Percentiles rank a stretch among this genome's conserved stretches.
phyloP scores from a whole-genome alignment of 192 early-diverging fungal genomes.

The Jimgerdemannia flammicorona region DNA sequence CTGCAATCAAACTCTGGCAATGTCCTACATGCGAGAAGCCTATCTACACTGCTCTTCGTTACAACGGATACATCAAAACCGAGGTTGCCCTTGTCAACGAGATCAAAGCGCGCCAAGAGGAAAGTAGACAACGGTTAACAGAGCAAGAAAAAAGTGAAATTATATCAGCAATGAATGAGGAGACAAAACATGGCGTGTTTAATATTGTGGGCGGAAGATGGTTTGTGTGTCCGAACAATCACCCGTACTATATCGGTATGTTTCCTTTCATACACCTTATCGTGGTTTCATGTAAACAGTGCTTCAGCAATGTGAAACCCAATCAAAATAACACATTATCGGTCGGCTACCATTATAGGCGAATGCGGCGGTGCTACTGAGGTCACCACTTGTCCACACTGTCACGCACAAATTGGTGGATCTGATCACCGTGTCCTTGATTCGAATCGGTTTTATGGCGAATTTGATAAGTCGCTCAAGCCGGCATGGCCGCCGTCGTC shows the following conservation, averaged over 20 bases:
- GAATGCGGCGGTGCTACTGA: slow-evolving; percentile 38
- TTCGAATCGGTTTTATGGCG: slow-evolving; percentile 33
- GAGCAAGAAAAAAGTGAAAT: slow-evolving; percentile 19
- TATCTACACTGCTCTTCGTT: slow-evolving; percentile 23
- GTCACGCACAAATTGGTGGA: slow-evolving; percentile 24
- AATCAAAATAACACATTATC: background rate
- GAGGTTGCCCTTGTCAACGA: slow-evolving; percentile 25
- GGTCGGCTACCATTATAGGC: slow-evolving; percentile 8
- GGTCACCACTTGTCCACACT: slow-evolving; percentile 26
- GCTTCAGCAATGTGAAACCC: too few relatives aligned
- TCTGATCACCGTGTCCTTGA: slow-evolving; percentile 20
- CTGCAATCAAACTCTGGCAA: slow-evolving; percentile 31
- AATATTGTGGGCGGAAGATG: slow-evolving; percentile 33
- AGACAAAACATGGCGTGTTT: slow-evolving; percentile 7
- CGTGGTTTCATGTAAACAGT: too few relatives aligned
- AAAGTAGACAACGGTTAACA: slow-evolving; percentile 14
- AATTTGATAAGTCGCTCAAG: slow-evolving; percentile 25
- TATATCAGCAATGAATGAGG: slow-evolving; percentile 31
- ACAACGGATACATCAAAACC: slow-evolving; percentile 26
- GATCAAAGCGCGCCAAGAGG: slow-evolving; percentile 26
- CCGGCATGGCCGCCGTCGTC: slow-evolving; percentile 25
- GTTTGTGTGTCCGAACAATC: slow-evolving; percentile 34
- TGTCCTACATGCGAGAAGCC: slow-evolving; percentile 27
- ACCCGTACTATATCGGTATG: slow-evolving; percentile 39
- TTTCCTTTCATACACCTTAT: background rate